phyloP scores from a whole-genome alignment of 2,329 filamentous ascomycete species.

The Colletotrichum spaethianum region DNA sequence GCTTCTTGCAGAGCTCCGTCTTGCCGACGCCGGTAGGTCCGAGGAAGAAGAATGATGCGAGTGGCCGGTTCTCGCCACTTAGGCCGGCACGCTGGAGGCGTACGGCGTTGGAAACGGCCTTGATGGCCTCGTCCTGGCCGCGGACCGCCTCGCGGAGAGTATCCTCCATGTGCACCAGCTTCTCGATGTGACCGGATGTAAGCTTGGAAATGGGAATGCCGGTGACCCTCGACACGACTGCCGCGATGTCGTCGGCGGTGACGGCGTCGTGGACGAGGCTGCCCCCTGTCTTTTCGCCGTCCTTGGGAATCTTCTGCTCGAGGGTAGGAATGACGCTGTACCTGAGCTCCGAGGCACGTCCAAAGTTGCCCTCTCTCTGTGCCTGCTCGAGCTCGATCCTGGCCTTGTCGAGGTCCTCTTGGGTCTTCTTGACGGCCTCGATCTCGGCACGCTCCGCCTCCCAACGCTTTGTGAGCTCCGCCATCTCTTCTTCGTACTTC shows the following conservation, averaged over 20 bases:
- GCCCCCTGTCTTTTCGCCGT: conserved; percentile 68
- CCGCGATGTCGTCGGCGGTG: conserved; percentile 94
- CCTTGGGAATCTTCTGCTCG: conserved; percentile 84
- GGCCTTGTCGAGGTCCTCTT: conserved; percentile 90
- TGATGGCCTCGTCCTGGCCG: conserved; percentile 94
- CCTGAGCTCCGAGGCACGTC: conserved; percentile 88
- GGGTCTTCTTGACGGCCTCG: conserved; percentile 86
- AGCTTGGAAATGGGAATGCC: conserved; percentile 95
- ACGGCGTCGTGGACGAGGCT: conserved; percentile 92
- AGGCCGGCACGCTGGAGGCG: conserved; percentile 93
- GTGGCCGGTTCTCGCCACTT: conserved; percentile 89
- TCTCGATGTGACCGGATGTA: conserved; percentile 93
- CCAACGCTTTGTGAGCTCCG: conserved; percentile 86
- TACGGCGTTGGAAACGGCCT: conserved; percentile 92
- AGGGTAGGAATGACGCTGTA: conserved; percentile 89
- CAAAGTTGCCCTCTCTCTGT: conserved; percentile 90
- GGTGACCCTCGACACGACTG: conserved; percentile 90
- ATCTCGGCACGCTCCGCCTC: conserved; percentile 91
- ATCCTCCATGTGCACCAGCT: conserved; percentile 96
- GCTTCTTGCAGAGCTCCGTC: conserved; percentile 96
- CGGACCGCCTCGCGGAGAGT: conserved; percentile 85
- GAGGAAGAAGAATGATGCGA: conserved; percentile 97
- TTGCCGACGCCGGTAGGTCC: conserved; percentile 97
- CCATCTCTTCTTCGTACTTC: conserved; percentile 81
- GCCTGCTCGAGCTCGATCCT: conserved; percentile 89